Conservation (phyloP, 306 rosid species). For the Castanea sativa region DNA sequence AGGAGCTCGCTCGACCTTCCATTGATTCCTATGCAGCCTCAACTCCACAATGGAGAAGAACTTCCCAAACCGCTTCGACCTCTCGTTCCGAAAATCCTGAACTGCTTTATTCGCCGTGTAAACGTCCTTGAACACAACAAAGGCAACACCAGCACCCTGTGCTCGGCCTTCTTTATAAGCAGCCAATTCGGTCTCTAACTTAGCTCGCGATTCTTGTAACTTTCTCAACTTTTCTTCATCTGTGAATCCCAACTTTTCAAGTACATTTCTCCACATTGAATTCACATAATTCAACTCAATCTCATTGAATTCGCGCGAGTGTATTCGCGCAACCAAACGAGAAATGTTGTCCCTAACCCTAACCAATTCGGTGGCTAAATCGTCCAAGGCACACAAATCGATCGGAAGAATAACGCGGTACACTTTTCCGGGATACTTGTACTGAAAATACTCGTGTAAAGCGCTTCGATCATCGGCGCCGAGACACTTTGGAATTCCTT, state of each 20-base stretch:
- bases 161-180: slow-evolving; percentile 85
- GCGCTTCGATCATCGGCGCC: slow-evolving; percentile 56
- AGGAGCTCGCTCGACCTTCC: slow-evolving; percentile 99
- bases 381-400: slow-evolving; percentile 97
- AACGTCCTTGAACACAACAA: slow-evolving; percentile 91
- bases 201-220: slow-evolving; percentile 78
- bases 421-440: slow-evolving; percentile 90
- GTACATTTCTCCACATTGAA: neutral
- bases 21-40: slow-evolving; percentile 79
- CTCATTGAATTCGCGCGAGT: slow-evolving; percentile 59
- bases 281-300: neutral
- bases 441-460: slow-evolving; percentile 76
- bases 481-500: slow-evolving; percentile 76
- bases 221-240: slow-evolving; percentile 73
- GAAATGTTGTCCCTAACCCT: slow-evolving; percentile 72
- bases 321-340: slow-evolving; percentile 75
- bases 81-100: slow-evolving; percentile 87
- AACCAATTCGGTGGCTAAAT: slow-evolving; percentile 65
- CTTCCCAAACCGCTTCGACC: slow-evolving; percentile 72
- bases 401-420: slow-evolving; percentile 72
- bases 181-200: slow-evolving; percentile 78
- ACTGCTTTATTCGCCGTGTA: slow-evolving; percentile 92
- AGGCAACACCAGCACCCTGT: slow-evolving; percentile 82
- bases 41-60: slow-evolving; percentile 81
- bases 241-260: slow-evolving; percentile 59